Percentiles rank a stretch among this genome's conserved stretches.
phyloP scores from a whole-genome alignment of 345 rosid genomes.

The Conringia planisiliqua region DNA sequence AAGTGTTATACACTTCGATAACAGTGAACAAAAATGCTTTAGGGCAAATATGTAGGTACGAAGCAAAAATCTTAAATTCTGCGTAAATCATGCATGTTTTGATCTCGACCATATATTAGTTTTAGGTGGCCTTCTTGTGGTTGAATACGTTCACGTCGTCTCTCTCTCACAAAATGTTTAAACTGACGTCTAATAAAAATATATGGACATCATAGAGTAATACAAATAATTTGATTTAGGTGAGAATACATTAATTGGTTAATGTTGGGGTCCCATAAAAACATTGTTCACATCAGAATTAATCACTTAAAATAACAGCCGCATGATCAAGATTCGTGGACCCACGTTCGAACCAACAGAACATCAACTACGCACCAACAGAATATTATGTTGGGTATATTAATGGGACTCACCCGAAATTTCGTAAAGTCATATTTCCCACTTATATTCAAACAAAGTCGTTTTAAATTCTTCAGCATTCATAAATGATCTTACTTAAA shows the following conservation, averaged over 20 bases:
- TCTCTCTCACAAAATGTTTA: conserved; percentile 16
- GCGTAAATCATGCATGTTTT: conserved; percentile 26
- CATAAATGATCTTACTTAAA: not conserved
- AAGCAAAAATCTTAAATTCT: conserved; percentile 24
- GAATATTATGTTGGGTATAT: conserved; percentile 22
- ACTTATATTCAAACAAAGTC: conserved; percentile 12
- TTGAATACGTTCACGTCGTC: conserved; percentile 24
- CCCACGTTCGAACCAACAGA: conserved; percentile 23
- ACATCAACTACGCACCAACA: conserved; percentile 25
- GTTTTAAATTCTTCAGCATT: conserved; percentile 4
- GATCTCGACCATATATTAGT: conserved; percentile 25
- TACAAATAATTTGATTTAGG: conserved; percentile 19
- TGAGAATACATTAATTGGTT: not conserved
- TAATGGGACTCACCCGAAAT: conserved; percentile 19
- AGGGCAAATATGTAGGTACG: not conserved
- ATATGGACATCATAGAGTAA: conserved; percentile 5
- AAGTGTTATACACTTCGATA: not conserved
- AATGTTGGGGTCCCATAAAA: not conserved
- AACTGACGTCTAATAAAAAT: conserved; percentile 13
- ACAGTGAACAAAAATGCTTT: not conserved
- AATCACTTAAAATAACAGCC: conserved; percentile 18
- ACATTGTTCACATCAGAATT: conserved; percentile 15
- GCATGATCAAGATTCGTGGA: conserved; percentile 25
- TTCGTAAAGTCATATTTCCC: conserved; percentile 12
- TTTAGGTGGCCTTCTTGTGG: not conserved